A percentile compares a stretch with the other conserved stretches of the same genome.
phyloP scores from a whole-genome alignment of 768 basidiomycete genomes.

The Lactarius tabidus region DNA sequence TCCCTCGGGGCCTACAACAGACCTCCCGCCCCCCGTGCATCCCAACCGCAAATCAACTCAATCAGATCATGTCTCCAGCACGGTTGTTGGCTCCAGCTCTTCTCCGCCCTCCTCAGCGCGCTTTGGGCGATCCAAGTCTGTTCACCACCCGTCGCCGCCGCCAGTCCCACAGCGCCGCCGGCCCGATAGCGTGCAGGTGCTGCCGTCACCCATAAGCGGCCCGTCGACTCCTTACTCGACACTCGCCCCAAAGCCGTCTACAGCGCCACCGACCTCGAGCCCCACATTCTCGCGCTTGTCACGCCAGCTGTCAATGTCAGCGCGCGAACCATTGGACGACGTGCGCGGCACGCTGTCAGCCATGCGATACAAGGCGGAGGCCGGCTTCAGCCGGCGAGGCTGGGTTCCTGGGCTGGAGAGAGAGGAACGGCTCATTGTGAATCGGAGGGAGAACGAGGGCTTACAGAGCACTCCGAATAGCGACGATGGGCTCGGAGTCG shows the following conservation, averaged over 20 bases:
- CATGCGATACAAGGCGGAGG: conserved; percentile 68
- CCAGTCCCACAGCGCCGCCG: conserved; percentile 43
- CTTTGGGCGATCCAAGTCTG: conserved; percentile 50
- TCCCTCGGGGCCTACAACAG: conserved; percentile 33
- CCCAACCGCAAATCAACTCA: conserved; percentile 44
- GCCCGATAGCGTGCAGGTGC: conserved; percentile 61
- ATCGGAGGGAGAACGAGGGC: conserved; percentile 29
- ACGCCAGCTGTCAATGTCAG: conserved; percentile 40
- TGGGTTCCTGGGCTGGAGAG: conserved; percentile 44
- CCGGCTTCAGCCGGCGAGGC: conserved; percentile 57
- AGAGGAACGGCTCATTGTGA: conserved; percentile 39
- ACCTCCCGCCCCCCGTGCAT: conserved; percentile 47
- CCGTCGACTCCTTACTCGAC: not conserved
- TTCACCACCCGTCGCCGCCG: conserved; percentile 44
- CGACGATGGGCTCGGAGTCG: conserved; percentile 24
- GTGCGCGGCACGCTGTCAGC: conserved; percentile 30
- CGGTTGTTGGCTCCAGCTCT: conserved; percentile 9
- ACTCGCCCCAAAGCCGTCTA: conserved; percentile 19
- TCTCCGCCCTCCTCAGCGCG: conserved; percentile 34
- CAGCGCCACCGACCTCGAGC: conserved; percentile 16
- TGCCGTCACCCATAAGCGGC: conserved; percentile 12
- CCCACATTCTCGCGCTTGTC: conserved; percentile 29
- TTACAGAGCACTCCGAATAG: conserved; percentile 30
- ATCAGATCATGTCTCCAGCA: conserved; percentile 18
- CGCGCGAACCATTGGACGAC: conserved; percentile 40